A percentile compares a stretch with the other conserved stretches of the same genome.
Conservation (phyloP, 129 eudicot species). For the Erigeron canadensis region DNA sequence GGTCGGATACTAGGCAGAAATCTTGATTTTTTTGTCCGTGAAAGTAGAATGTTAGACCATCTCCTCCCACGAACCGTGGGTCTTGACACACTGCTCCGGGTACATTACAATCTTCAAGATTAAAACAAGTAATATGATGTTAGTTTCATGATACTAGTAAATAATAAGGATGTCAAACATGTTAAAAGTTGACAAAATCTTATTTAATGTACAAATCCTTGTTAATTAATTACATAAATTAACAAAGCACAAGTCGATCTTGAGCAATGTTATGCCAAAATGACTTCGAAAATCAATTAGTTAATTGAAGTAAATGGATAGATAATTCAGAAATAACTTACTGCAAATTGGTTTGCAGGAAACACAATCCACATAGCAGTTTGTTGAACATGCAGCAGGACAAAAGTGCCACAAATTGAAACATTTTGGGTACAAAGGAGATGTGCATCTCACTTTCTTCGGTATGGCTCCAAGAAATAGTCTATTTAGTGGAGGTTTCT, state of each 20-base stretch:
- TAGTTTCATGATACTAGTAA: not conserved
- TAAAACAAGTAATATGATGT: not conserved
- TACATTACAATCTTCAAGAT: conserved; percentile 30
- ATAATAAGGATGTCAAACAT: not conserved
- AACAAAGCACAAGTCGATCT: no score
- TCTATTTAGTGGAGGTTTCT: not conserved
- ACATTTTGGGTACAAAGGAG: conserved; percentile 26
- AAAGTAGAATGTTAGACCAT: conserved; percentile 52
- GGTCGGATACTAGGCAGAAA: conserved; percentile 48
- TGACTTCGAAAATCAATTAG: no score
- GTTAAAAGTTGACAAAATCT: not conserved
- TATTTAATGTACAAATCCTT: no score
- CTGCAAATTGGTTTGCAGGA: conserved; percentile 49
- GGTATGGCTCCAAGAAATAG: not conserved
- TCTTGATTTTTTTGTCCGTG: conserved; percentile 52
- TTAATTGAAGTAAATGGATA: not conserved
- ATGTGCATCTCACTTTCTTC: conserved; percentile 27
- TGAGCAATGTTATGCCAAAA: no score
- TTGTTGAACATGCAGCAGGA: conserved; percentile 20
- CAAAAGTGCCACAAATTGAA: conserved; percentile 13
- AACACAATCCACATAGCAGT: conserved; percentile 39
- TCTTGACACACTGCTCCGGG: conserved; percentile 51
- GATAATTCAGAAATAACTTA: conserved; percentile 24
- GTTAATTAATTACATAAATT: no score
- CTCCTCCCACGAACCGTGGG: conserved; percentile 54